Evolutionary conservation across 768 basidiomycete species (phyloP).

Genomic region (Sarcodon sp.): DNA sequence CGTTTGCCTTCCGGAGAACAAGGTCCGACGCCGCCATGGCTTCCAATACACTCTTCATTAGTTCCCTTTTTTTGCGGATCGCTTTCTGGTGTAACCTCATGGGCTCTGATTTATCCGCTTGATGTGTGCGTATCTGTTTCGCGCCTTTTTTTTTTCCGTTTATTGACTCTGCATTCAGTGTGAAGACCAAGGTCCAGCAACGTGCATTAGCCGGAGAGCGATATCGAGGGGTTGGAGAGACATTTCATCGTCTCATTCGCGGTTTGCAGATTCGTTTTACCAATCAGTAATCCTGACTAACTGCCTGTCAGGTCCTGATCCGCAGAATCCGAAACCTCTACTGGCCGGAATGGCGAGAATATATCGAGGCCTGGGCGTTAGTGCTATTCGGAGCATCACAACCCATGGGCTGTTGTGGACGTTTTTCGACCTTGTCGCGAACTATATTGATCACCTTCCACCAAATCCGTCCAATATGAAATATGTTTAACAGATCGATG

Average conservation of each 20-base stretch:
- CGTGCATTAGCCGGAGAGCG: slow-evolving; percentile 72
- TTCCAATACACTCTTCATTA: slow-evolving; percentile 66
- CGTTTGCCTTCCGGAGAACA: slow-evolving; percentile 69
- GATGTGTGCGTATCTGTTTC: slow-evolving; percentile 54
- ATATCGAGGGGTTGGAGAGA: slow-evolving; percentile 60
- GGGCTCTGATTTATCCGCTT: slow-evolving; percentile 70
- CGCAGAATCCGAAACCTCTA: slow-evolving; percentile 62
- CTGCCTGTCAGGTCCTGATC: slow-evolving; percentile 52
- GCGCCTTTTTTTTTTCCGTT: slow-evolving; percentile 2
- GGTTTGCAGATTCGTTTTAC: slow-evolving; percentile 27
- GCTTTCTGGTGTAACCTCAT: slow-evolving; percentile 62
- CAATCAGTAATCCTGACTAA: neutral
- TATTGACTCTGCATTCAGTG: slow-evolving; percentile 27
- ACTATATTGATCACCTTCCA: slow-evolving; percentile 58
- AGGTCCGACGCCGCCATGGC: slow-evolving; percentile 71
- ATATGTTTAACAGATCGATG: too few species aligned
- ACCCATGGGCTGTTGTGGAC: slow-evolving; percentile 95
- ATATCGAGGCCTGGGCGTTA: slow-evolving; percentile 91
- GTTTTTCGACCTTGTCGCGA: slow-evolving; percentile 69
- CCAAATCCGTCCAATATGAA: too few species aligned
- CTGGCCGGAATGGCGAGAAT: slow-evolving; percentile 69
- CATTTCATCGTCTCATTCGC: slow-evolving; percentile 67
- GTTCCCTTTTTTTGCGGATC: slow-evolving; percentile 91
- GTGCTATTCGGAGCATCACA: slow-evolving; percentile 82
- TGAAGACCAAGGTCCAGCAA: slow-evolving; percentile 95